phyloP scores from a whole-genome alignment of 1,284 basidiomycete species.

The Ustilago tritici region DNA sequence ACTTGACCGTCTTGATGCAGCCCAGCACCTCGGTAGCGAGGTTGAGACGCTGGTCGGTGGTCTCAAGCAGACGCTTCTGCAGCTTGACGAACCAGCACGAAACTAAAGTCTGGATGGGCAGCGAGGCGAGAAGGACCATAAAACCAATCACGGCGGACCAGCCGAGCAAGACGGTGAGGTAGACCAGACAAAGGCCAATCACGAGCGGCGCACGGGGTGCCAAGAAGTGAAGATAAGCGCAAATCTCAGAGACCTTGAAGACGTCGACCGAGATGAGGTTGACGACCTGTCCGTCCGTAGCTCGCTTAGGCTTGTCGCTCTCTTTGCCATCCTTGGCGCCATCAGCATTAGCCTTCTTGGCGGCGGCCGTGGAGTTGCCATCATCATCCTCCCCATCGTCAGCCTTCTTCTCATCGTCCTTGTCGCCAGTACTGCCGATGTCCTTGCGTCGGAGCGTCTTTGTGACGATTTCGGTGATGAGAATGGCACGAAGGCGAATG shows the following conservation, averaged over 20 bases:
- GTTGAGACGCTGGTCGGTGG: constrained; percentile 73
- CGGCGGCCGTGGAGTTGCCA: constrained; percentile 30
- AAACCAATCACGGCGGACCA: constrained; percentile 72
- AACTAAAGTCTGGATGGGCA: constrained; percentile 67
- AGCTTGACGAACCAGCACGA: constrained; percentile 71
- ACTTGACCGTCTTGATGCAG: constrained; percentile 75
- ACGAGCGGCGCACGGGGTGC: constrained; percentile 72
- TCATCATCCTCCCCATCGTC: constrained; percentile 19
- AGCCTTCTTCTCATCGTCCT: constrained; percentile 36
- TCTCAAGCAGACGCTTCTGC: constrained; percentile 72
- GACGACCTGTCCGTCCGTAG: constrained; percentile 73
- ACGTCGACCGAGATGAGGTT: constrained; percentile 74
- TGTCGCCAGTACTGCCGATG: constrained; percentile 53
- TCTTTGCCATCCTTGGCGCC: constrained; percentile 20
- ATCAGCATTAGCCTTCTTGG: constrained; percentile 26
- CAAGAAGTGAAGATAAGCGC: constrained; percentile 70
- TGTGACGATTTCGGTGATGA: constrained; percentile 74
- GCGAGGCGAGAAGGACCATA: constrained; percentile 62
- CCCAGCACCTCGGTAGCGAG: constrained; percentile 74
- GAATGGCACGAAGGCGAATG: constrained; percentile 70
- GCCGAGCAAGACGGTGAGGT: constrained; percentile 73
- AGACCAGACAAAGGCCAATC: constrained; percentile 71
- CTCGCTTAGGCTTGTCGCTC: constrained; percentile 50
- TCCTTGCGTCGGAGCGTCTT: constrained; percentile 74
- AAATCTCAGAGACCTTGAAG: constrained; percentile 68